phyloP scores from a whole-genome alignment of 1,139 yeast genomes.

The Pichia kudriavzevii region DNA sequence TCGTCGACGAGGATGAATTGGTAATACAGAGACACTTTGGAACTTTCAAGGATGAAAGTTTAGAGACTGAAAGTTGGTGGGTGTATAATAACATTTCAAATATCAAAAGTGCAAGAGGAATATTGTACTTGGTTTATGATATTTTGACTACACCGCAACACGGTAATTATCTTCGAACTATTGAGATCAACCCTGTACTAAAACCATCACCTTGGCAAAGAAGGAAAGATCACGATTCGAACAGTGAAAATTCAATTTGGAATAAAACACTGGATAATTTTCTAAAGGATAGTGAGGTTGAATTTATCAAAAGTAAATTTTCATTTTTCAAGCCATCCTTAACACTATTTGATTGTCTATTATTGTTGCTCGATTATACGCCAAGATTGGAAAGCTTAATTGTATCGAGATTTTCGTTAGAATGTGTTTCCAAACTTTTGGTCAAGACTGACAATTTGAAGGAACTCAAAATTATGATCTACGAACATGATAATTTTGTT shows the following conservation, averaged over 20 bases:
- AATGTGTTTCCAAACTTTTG: constrained; percentile 9
- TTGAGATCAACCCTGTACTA: constrained; percentile 15
- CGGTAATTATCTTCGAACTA: constrained; percentile 12
- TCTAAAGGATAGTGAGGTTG: constrained; percentile 13
- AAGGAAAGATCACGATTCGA: constrained; percentile 7
- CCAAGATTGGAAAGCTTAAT: constrained; percentile 15
- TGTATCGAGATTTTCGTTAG: constrained; percentile 16
- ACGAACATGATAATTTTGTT: constrained; percentile 8
- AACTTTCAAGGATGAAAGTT: constrained; percentile 14
- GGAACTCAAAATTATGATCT: constrained; percentile 16
- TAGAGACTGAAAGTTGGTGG: constrained; percentile 15
- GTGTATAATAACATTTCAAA: constrained; percentile 10
- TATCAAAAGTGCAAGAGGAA: constrained; percentile 9
- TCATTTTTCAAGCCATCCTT: constrained; percentile 7
- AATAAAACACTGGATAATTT: constrained; percentile 12
- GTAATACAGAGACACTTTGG: constrained; percentile 16
- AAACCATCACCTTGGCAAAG: constrained; percentile 13
- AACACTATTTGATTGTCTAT: constrained; percentile 18
- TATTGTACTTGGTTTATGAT: constrained; percentile 17
- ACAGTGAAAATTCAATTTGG: constrained; percentile 14
- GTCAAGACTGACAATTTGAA: constrained; percentile 5
- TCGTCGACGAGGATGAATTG: constrained; percentile 14
- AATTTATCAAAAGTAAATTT: constrained; percentile 7
- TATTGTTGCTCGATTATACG: constrained; percentile 12
- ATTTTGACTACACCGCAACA: constrained; percentile 11